Percentiles rank a stretch among this genome's conserved stretches.
Evolutionary conservation across 106 monocot genomes (phyloP).

Genomic region (Phalaenopsis equestris): DNA sequence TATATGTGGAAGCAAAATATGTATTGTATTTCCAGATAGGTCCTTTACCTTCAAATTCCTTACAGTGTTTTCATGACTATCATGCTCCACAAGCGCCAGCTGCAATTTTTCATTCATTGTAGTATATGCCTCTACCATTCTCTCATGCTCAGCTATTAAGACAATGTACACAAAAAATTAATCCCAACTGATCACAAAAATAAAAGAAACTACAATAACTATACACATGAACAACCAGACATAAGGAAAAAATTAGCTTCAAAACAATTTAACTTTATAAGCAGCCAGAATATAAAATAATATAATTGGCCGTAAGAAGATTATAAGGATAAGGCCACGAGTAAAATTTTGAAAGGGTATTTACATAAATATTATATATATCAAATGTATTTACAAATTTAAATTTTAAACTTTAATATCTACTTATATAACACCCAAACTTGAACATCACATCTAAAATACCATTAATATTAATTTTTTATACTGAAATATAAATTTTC

Average conservation of each 20-base stretch:
- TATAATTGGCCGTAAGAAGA: too few species aligned
- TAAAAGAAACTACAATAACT: neutral
- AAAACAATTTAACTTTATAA: neutral
- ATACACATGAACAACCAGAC: neutral
- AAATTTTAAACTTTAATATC: too few species aligned
- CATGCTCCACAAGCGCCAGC: constrained; percentile 58
- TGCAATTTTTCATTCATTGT: constrained; percentile 80
- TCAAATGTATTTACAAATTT: neutral
- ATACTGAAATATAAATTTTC: neutral
- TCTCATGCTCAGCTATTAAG: constrained; percentile 76
- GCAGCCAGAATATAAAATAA: too few species aligned
- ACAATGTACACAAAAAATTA: neutral
- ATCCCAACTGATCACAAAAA: neutral
- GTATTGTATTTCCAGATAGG: neutral
- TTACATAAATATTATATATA: too few species aligned
- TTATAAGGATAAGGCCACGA: too few species aligned
- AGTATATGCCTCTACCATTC: constrained; percentile 72
- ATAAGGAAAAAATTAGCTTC: neutral
- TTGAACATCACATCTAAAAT: too few species aligned
- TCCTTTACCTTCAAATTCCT: constrained; percentile 54
- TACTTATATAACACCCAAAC: too few species aligned
- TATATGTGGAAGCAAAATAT: neutral
- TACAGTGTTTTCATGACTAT: constrained; percentile 50
- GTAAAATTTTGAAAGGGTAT: too few species aligned
- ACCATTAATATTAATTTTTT: neutral